Conservation (phyloP, 2,329 filamentous ascomycete genomes). For the Lasiodiplodia theobromae region DNA sequence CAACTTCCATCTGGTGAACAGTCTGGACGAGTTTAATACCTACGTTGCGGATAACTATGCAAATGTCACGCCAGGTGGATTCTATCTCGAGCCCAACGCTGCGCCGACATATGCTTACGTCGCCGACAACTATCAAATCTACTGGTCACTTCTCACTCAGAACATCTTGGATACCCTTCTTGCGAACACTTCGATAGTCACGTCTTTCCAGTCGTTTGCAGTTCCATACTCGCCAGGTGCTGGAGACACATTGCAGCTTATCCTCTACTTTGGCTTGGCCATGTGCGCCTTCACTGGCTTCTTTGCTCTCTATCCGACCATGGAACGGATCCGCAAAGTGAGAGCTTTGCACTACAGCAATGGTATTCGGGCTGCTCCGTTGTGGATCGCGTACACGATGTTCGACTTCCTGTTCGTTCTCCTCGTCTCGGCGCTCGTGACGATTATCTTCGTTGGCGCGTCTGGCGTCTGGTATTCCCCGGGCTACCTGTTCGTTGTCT, state of each 20-base stretch:
- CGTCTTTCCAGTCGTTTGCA: slow-evolving; percentile 77
- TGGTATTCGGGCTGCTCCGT: slow-evolving; percentile 78
- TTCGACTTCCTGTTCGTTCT: slow-evolving; percentile 84
- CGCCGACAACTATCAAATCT: slow-evolving; percentile 66
- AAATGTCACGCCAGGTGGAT: slow-evolving; percentile 77
- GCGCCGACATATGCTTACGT: slow-evolving; percentile 74
- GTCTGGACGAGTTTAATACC: slow-evolving; percentile 71
- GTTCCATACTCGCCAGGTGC: slow-evolving; percentile 72
- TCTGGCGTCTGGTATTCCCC: slow-evolving; percentile 77
- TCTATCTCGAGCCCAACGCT: slow-evolving; percentile 73
- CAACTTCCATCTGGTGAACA: slow-evolving; percentile 64
- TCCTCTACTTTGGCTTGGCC: slow-evolving; percentile 81
- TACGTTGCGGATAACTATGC: slow-evolving; percentile 69
- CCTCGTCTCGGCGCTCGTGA: slow-evolving; percentile 68
- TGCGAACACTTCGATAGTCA: slow-evolving; percentile 72
- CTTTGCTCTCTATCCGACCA: slow-evolving; percentile 87
- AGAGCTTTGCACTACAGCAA: slow-evolving; percentile 90
- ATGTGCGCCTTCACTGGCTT: slow-evolving; percentile 83
- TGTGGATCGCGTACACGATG: slow-evolving; percentile 82
- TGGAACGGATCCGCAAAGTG: slow-evolving; percentile 79
- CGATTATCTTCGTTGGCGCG: slow-evolving; percentile 71
- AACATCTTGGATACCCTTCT: slow-evolving; percentile 88
- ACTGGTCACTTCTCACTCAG: slow-evolving; percentile 76
- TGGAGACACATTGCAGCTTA: slow-evolving; percentile 77
- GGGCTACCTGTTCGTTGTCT: slow-evolving; percentile 81